Evolutionary conservation across 306 rosid genomes (phyloP), one percentile per base, ranked within the genome.

Genomic region (Aeschynomene evenia): DNA sequence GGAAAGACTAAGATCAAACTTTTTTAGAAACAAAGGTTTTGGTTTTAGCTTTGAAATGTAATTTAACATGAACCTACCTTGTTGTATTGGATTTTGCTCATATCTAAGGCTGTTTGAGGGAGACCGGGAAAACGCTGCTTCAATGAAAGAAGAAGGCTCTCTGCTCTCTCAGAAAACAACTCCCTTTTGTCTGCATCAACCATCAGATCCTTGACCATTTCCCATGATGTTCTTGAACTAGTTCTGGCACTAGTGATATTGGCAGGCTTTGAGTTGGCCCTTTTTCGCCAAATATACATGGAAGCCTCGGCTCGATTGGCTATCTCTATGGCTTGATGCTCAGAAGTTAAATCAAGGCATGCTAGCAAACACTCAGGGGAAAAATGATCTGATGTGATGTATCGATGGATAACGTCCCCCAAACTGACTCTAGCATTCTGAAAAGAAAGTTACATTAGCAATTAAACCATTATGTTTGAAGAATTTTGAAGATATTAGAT

Each of bases 171-270:
- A 4, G 96, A 91, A 39, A 95, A 88, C 83, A 95, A 63, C 7
- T 91, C 99, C 83, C 84, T 71, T 76, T 91, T 95, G 74, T 95
- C 99, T 4, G 79, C 88, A 69, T 95, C 99, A 13, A 83, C 79
- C 96, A 95, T 91, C 68, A 89, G 72, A 66, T 95, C 99, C 85
- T 87, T 95, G 36, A 95, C 96, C 92, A 95, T 91, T 73, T 91
- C 99, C 99, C 99, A 91, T 16, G 99, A 95, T 14, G 96, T 74
- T 76, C 88, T 91, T 51, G 99, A 85, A 43, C 82, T 75, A 40
- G 82, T 50, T 40, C 90, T 72, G 67, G 81, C 66, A 2, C 83
- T 45, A 7, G 51, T 76, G 70, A 40, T 72, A 60, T 56, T 49
- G 12, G 70, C 64, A 19, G 92, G 91, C 77, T 80, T 87, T 23